Evolutionary conservation across 2,329 filamentous ascomycete genomes (phyloP).

Genomic region (Fusarium redolens): DNA sequence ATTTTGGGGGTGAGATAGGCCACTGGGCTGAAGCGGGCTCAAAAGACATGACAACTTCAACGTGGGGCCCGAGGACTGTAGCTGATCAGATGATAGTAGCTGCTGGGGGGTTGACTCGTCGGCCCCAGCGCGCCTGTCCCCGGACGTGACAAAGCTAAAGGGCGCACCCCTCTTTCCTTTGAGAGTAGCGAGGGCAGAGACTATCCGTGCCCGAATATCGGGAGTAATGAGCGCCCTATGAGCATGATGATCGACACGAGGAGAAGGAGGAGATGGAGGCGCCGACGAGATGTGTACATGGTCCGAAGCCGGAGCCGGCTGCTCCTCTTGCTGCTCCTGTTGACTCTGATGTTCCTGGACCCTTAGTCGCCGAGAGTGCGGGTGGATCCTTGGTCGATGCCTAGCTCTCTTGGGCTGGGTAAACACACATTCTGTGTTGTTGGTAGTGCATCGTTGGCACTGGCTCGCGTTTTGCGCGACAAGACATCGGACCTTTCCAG

Average conservation of each 20-base stretch:
- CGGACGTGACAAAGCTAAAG: constrained; percentile 32
- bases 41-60: constrained; percentile 24
- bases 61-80: background rate
- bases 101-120: background rate
- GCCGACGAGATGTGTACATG: background rate
- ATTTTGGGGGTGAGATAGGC: background rate
- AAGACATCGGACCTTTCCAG: constrained; percentile 17
- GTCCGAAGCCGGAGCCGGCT: background rate
- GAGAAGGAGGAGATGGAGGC: background rate
- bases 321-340: background rate
- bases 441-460: constrained; percentile 14
- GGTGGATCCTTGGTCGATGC: background rate
- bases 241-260: background rate
- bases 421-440: constrained; percentile 13
- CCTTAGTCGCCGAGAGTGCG: background rate
- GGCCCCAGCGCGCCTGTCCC: background rate
- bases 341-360: background rate
- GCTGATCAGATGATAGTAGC: background rate
- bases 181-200: constrained; percentile 18
- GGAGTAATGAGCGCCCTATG: constrained; percentile 1
- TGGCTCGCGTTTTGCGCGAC: constrained; percentile 4
- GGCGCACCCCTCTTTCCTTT: constrained; percentile 26
- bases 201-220: constrained; percentile 10
- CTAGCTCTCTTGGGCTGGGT: constrained; percentile 10
- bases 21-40: background rate